Percentiles rank a stretch among this genome's conserved stretches.
Evolutionary conservation across 2,329 filamentous ascomycete species (phyloP).

Genomic region (Whalleya microplaca): DNA sequence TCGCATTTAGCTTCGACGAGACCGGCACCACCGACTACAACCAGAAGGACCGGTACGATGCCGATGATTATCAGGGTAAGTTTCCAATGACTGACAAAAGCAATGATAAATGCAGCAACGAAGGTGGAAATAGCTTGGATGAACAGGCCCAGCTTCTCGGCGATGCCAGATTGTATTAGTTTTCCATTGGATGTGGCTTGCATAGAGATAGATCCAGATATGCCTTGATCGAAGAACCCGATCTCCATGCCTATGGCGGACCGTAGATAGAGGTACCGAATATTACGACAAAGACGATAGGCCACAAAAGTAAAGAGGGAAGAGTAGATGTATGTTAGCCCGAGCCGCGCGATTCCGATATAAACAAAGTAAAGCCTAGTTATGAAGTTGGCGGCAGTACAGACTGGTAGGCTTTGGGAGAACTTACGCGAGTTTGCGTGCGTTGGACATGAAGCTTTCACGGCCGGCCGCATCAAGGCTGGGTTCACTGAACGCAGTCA

Average conservation of each 20-base stretch:
- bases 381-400: neutral
- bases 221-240: slow-evolving; percentile 42
- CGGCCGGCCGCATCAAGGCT: slow-evolving; percentile 34
- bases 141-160: slow-evolving; percentile 45
- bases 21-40: slow-evolving; percentile 2
- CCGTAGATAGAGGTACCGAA: slow-evolving; percentile 46
- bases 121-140: slow-evolving; percentile 45
- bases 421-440: neutral
- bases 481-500: slow-evolving; percentile 29
- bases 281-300: slow-evolving; percentile 44
- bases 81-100: slow-evolving; percentile 48
- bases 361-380: slow-evolving; percentile 35
- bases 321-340: slow-evolving; percentile 31
- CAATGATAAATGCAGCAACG: slow-evolving; percentile 43
- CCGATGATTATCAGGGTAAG: slow-evolving; percentile 43
- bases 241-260: slow-evolving; percentile 47
- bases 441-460: slow-evolving; percentile 37
- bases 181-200: slow-evolving; percentile 51
- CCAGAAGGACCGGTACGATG: slow-evolving; percentile 9
- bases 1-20: slow-evolving; percentile 29
- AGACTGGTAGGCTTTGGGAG: neutral
- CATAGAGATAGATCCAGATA: slow-evolving; percentile 37
- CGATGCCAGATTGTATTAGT: slow-evolving; percentile 45
- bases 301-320: slow-evolving; percentile 47
- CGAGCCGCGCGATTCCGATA: slow-evolving; percentile 29